A percentile compares a stretch with the other conserved stretches of the same genome.
These are phyloP conservation scores for Malassezia equina DNA, from an alignment of 1,284 basidiomycete species.

Conservation along the genomic window DNA sequence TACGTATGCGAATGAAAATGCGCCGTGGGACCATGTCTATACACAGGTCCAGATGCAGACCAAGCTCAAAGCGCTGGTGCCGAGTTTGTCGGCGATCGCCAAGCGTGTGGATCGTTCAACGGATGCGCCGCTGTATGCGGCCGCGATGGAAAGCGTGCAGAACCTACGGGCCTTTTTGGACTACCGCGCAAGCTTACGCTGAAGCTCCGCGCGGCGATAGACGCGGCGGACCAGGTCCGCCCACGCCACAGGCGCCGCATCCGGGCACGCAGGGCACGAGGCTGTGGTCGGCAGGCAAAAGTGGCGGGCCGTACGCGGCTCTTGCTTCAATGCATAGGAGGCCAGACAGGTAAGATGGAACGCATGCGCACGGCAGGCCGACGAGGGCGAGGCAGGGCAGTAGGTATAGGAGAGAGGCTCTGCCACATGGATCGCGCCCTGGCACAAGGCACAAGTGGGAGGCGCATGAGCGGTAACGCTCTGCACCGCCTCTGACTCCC, in stretches of 20 bases:
- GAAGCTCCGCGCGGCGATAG: conserved; percentile 27
- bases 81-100: conserved; percentile 54
- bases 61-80: conserved; percentile 54
- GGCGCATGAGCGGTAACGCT: neutral
- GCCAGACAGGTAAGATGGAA: conserved; percentile 17
- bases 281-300: conserved; percentile 11
- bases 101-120: conserved; percentile 6
- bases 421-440: neutral
- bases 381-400: neutral
- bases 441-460: neutral
- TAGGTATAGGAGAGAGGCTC: neutral
- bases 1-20: conserved; percentile 81
- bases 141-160: conserved; percentile 36
- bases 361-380: neutral
- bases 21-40: conserved; percentile 71
- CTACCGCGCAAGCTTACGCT: conserved; percentile 7
- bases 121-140: conserved; percentile 3
- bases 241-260: conserved; percentile 5
- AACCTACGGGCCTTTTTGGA: conserved; percentile 14
- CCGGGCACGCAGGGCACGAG: conserved; percentile 4
- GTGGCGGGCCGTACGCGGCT: neutral
- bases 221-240: conserved; percentile 11
- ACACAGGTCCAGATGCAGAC: conserved; percentile 56
- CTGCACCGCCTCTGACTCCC: neutral
- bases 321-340: neutral